Evolutionary conservation across 805 yeast genomes (phyloP), one percentile per base, ranked within the genome.

Genomic region (Maudiozyma serrabonitensis): DNA sequence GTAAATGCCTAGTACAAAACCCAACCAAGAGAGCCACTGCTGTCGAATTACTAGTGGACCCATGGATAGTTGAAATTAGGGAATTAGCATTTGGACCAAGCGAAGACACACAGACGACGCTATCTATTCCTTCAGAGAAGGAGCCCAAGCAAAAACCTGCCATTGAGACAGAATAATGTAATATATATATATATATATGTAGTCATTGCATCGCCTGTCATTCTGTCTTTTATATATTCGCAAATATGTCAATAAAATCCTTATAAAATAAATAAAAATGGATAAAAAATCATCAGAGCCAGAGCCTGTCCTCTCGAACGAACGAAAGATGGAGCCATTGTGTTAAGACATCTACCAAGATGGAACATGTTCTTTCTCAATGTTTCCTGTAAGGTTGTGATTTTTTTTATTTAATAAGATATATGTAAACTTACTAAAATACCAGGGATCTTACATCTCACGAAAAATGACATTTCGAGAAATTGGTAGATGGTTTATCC

Each of bases 11-110:
- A 54, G 86, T 84, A 52, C 86, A 84, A 52, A 89, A 89, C 63
- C 95, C 98, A 0, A 73, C 73, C 43, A 78, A 79, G 64, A 78
- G 99, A 54, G 81, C 87, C 1, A 75, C 86, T 28, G 97, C 99
- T 0, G 83, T 81, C 46, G 97, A 88, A 57, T 72, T 93, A 46
- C 69, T 91, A 55, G 78, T 78, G 54, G 96, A 90, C 63, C 96
- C 96, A 4, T 90, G 97, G 97, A 83, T 89, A 48, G 76, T 78
- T 43, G 78, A 80, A 37, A 84, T 84, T 49, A 68, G 90, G 56
- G 78, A 78, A 52, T 75, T 79, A 48, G 90, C 90, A 0, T 84
- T 84, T 61, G 84, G 52, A 8, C 52, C 52, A n/a, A 28, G 47
- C 8, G 48, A 47, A 4, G 47, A 46, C 7, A 21, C 7, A 15